Conservation (phyloP, 1,284 basidiomycete species). For the Rhodotorula mucilaginosa region DNA sequence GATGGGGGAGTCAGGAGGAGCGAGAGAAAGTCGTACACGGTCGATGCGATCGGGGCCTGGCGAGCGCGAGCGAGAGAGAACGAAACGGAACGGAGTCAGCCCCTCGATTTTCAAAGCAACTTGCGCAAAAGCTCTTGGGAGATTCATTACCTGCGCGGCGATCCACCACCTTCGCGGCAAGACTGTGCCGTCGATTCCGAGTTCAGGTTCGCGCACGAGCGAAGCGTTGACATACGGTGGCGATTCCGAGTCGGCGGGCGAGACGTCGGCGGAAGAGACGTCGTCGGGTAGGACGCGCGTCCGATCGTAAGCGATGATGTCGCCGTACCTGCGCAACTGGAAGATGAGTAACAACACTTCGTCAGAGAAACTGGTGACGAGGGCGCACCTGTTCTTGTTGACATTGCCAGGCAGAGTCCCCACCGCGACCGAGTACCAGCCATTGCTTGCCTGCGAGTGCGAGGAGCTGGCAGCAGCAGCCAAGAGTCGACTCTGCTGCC, state of each 20-base stretch:
- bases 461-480: too few species aligned
- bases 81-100: not conserved
- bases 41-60: constrained; percentile 64
- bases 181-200: constrained; percentile 49
- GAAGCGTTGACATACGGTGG: constrained; percentile 70
- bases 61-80: too few species aligned
- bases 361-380: too few species aligned
- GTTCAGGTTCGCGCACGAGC: constrained; percentile 69
- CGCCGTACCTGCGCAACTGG: constrained; percentile 56
- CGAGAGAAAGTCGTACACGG: constrained; percentile 70
- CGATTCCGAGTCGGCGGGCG: not conserved
- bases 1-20: constrained; percentile 52
- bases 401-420: constrained; percentile 1
- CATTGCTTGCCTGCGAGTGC: not conserved
- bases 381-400: constrained; percentile 19
- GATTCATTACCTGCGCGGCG: constrained; percentile 59
- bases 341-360: not conserved
- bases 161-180: constrained; percentile 65
- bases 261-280: not conserved
- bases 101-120: not conserved
- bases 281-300: constrained; percentile 60
- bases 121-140: not conserved
- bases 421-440: not conserved
- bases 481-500: not conserved
- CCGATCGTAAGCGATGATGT: constrained; percentile 73